Base-by-base conservation (phyloP, 1,284 basidiomycete genomes). In the Irpex sp. region DNA sequence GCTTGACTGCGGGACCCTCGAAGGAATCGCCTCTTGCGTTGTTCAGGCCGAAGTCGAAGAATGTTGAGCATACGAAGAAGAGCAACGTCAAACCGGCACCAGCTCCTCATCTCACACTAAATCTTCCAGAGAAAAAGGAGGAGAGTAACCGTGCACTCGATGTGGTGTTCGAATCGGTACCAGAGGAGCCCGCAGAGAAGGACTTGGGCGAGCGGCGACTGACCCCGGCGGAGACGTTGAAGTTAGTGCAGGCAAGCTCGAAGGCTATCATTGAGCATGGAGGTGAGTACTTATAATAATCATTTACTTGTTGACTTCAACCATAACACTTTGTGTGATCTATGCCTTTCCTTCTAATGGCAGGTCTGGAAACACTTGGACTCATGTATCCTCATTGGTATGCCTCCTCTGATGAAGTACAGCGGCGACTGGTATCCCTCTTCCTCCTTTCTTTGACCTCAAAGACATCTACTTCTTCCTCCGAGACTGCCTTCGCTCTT, bases 381-480 rank as follows among this genome's bases (percentile, higher is more conserved):
- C 80, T 92, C 49, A 92, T 92, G 88, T 87, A 89, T 69, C 89
- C 91, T 4, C 87, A 92, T 72, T 92, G 88, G 89, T 80, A 89
- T 70, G 88, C 89, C 52, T 80, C 90, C 15, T 90, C 88, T 15
- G 83, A 84, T 7, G 82, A 85, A 8, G 75, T 81, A 37, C 91
- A 92, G 73, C 84, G 83, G 69, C 84, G 78, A 69, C 84, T 92
- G 40, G 85, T 91, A 61, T 88, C 88, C 21, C 80, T 87, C 64
- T 92, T 87, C 75, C 79, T 92, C 66, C 83, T 82, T 66, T 89
- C 89, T 5, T 78, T 89, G 72, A 75, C 79, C 68, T 70, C 81
- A 51, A 78, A 78, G 66, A 78, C 66, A 67, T 73, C 78, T 49
- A 76, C 72, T 64, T 75, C 78, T 69, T 80, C 80, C 48, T 70